A percentile compares a stretch with the other conserved stretches of the same genome.
Evolutionary conservation across 106 monocot genomes (phyloP).

Genomic region (Dendrobium huoshanense): DNA sequence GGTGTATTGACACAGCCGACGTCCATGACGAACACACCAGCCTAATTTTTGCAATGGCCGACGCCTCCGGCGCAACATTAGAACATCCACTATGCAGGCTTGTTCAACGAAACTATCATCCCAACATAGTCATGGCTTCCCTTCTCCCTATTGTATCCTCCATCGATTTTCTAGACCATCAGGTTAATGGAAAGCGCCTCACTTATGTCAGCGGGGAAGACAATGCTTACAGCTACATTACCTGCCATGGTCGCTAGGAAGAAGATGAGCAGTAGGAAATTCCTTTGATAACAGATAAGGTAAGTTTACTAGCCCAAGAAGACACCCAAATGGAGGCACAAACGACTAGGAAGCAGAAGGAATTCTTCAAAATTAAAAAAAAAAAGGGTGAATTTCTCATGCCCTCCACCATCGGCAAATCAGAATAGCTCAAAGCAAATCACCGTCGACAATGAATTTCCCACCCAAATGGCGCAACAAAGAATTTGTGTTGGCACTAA

Average conservation of each 20-base stretch:
- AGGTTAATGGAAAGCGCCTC: constrained; percentile 1
- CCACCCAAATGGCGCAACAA: too few relatives aligned
- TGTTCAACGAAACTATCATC: constrained; percentile 14
- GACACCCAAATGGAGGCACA: too few relatives aligned
- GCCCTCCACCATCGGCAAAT: too few relatives aligned
- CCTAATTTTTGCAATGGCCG: background rate
- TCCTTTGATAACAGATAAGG: too few relatives aligned
- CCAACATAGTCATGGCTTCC: constrained; percentile 39
- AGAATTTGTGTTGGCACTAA: too few relatives aligned
- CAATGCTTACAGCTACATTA: background rate
- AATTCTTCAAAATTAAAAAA: too few relatives aligned
- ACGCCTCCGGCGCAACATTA: constrained; percentile 1
- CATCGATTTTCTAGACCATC: constrained; percentile 13
- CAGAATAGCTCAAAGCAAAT: too few relatives aligned
- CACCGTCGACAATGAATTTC: too few relatives aligned
- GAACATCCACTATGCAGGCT: constrained; percentile 7
- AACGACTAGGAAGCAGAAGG: too few relatives aligned
- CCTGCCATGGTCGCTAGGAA: constrained; percentile 10
- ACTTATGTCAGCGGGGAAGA: constrained; percentile 6
- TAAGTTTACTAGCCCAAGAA: too few relatives aligned
- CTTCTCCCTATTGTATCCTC: constrained; percentile 34
- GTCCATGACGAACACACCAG: constrained; percentile 31
- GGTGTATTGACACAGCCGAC: constrained; percentile 18
- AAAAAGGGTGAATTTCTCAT: too few relatives aligned
- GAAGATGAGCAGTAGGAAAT: too few relatives aligned